Percentiles rank a stretch among this genome's conserved stretches.
Conservation (phyloP, 805 yeast genomes). For the Candida ulmi region DNA sequence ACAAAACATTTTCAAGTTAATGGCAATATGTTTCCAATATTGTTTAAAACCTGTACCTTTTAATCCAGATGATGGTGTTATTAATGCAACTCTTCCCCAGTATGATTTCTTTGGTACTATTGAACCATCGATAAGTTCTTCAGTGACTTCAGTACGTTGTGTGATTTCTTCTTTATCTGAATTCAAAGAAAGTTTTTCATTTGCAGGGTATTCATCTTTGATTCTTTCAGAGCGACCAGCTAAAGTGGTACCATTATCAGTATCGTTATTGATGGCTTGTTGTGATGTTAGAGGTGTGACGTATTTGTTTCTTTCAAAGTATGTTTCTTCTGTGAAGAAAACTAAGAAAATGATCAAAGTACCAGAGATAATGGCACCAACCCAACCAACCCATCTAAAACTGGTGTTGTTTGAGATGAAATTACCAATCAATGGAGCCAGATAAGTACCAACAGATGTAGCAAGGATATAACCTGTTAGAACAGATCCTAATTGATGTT, state of each 20-base stretch:
- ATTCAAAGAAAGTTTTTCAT: conserved; percentile 12
- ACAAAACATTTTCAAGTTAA: conserved; percentile 50
- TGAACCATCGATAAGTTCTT: conserved; percentile 33
- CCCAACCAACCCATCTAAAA: conserved; percentile 80
- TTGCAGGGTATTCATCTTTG: conserved; percentile 6
- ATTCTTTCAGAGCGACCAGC: background rate
- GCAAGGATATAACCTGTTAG: conserved; percentile 71
- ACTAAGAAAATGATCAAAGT: conserved; percentile 47
- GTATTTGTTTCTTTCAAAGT: conserved; percentile 50
- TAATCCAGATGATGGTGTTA: conserved; percentile 55
- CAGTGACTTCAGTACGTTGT: conserved; percentile 6
- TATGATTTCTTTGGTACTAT: conserved; percentile 37
- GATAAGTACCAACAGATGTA: conserved; percentile 69
- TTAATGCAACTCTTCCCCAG: conserved; percentile 39
- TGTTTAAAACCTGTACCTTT: conserved; percentile 63
- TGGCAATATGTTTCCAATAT: conserved; percentile 44
- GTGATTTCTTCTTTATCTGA: conserved; percentile 1
- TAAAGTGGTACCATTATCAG: conserved; percentile 13
- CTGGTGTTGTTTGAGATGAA: conserved; percentile 52
- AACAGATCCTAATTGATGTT: conserved; percentile 69
- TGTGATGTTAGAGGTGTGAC: conserved; percentile 24
- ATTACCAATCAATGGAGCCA: conserved; percentile 80
- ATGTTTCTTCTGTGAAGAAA: conserved; percentile 67
- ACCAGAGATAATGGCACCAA: conserved; percentile 59
- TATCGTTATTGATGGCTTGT: conserved; percentile 10